These are phyloP conservation scores for Chaetomiaceae sp. DNA, from an alignment of 2,329 filamentous ascomycete genomes.

Conservation along the genomic window DNA sequence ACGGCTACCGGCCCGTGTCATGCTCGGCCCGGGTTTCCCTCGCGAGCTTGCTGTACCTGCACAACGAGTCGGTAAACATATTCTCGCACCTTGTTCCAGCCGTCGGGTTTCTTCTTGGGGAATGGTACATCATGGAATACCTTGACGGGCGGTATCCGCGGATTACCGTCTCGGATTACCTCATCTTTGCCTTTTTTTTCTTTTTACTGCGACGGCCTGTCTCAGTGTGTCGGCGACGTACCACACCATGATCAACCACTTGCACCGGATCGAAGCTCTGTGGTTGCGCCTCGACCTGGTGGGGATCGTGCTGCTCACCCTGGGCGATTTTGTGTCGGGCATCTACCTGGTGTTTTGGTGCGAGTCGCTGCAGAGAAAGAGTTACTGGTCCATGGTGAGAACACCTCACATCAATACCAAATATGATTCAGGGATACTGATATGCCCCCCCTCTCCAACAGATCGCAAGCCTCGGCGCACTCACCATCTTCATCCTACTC, in stretches of 20 bases:
- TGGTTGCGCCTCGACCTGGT: conserved; percentile 38
- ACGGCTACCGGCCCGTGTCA: conserved; percentile 40
- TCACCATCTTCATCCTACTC: background rate
- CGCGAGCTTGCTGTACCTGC: conserved; percentile 36
- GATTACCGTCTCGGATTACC: too few relatives aligned
- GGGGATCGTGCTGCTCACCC: conserved; percentile 35
- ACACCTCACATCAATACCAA: too few relatives aligned
- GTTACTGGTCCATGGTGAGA: conserved; percentile 37
- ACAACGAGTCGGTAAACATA: conserved; percentile 34
- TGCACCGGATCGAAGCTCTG: conserved; percentile 29
- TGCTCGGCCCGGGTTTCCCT: conserved; percentile 35
- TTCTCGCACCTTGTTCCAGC: conserved; percentile 39
- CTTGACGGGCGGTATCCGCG: too few relatives aligned
- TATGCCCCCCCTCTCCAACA: background rate
- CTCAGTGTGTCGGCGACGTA: conserved; percentile 36
- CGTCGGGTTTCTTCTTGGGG: too few relatives aligned
- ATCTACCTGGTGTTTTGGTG: conserved; percentile 40
- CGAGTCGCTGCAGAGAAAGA: conserved; percentile 30
- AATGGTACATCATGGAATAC: too few relatives aligned
- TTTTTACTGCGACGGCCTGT: conserved; percentile 31
- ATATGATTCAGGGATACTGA: too few relatives aligned
- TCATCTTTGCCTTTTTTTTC: too few relatives aligned
- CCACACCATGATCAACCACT: conserved; percentile 39
- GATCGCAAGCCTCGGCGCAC: background rate
- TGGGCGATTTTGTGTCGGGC: conserved; percentile 36